These are phyloP conservation scores for Linderniella brevidens DNA, from an alignment of 257 asterid genomes.

Conservation along the genomic window DNA sequence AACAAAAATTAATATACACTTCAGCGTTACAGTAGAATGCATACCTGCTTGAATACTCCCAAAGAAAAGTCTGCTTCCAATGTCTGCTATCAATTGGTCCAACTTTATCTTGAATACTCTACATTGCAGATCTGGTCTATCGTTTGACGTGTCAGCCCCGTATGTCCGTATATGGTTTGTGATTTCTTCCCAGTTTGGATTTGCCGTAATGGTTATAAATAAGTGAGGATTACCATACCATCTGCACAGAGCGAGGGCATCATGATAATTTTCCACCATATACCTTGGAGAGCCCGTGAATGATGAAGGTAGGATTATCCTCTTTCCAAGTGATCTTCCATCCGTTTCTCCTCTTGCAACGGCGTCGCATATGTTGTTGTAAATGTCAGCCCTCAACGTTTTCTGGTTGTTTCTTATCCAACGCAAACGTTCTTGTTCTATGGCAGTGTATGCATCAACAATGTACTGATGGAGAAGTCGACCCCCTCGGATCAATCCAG, in stretches of 20 bases:
- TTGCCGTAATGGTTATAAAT: constrained; percentile 5
- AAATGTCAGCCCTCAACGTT: background rate
- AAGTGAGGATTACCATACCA: constrained; percentile 4
- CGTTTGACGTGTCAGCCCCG: background rate
- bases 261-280: constrained; percentile 7
- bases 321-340: background rate
- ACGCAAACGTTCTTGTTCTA: background rate
- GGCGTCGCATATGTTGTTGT: background rate
- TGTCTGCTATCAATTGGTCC: constrained; percentile 1
- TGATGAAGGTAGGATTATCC: background rate
- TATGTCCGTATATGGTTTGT: background rate
- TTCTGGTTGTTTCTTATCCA: background rate
- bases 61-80: background rate
- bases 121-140: background rate
- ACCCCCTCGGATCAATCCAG: background rate
- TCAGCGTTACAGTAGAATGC: too few relatives aligned
- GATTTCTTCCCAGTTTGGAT: constrained; percentile 8
- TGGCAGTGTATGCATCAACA: background rate
- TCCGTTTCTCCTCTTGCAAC: background rate
- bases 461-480: background rate
- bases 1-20: too few relatives aligned
- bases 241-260: constrained; percentile 2
- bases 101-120: constrained; percentile 1
- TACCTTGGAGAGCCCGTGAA: constrained; percentile 1
- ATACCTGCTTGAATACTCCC: too few relatives aligned